Conservation (phyloP, 179 eudicot genomes). For the Silene vulgaris region DNA sequence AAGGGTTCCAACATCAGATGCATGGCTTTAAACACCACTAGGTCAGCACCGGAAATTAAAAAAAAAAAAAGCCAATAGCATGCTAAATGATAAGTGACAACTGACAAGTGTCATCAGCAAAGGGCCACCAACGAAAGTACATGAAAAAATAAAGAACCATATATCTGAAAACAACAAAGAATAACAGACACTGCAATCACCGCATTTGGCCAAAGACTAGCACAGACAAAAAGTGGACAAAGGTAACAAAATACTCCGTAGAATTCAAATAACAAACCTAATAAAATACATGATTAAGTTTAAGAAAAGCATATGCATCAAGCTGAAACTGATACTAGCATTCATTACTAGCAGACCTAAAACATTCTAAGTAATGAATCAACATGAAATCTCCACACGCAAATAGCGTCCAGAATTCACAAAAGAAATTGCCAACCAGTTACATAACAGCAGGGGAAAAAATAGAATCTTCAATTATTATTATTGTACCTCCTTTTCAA, state of each 20-base stretch:
- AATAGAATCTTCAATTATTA: conserved; percentile 3
- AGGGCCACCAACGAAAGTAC: no score
- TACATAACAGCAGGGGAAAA: conserved; percentile 18
- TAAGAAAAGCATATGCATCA: neutral
- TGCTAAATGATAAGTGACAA: no score
- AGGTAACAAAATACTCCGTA: neutral
- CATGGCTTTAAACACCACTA: neutral
- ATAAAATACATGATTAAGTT: neutral
- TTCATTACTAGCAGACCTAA: neutral
- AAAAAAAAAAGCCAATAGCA: neutral
- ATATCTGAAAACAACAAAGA: neutral
- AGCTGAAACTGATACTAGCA: neutral
- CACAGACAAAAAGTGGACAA: conserved; percentile 7
- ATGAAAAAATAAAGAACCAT: neutral
- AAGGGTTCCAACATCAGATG: neutral
- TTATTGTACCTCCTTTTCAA: conserved; percentile 51
- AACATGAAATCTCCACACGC: neutral
- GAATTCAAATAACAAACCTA: neutral
- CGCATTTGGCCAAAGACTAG: neutral
- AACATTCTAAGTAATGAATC: neutral
- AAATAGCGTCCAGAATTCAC: neutral
- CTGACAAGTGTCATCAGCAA: no score
- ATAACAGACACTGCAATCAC: neutral
- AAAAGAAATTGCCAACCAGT: neutral
- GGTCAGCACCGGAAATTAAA: neutral